Percentiles rank a stretch among this genome's conserved stretches.
phyloP scores from a whole-genome alignment of 140 eudicot species.

The Eryngium alpinum region DNA sequence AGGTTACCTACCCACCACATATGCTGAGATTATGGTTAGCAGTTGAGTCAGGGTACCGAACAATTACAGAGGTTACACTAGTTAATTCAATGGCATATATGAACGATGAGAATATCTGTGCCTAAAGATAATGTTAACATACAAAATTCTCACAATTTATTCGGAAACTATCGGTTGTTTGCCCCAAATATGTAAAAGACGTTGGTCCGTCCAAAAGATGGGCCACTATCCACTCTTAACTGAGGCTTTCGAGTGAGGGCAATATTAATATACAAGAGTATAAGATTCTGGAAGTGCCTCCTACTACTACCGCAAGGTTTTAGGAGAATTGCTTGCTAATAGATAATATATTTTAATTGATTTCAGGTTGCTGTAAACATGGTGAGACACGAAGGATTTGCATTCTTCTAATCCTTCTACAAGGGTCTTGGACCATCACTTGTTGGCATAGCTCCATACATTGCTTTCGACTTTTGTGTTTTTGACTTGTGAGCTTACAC shows the following conservation, averaged over 20 bases:
- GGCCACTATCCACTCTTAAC: too few species aligned
- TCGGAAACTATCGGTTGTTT: too few species aligned
- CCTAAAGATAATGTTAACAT: too few species aligned
- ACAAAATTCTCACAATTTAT: too few species aligned
- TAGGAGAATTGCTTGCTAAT: too few species aligned
- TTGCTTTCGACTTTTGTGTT: conserved; percentile 93
- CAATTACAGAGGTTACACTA: conserved; percentile 64
- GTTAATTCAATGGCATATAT: neutral
- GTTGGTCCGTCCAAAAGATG: too few species aligned
- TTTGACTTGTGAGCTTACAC: conserved; percentile 88
- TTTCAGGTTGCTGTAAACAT: conserved; percentile 76
- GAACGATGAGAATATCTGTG: neutral
- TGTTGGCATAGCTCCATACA: conserved; percentile 90
- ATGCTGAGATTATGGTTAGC: conserved; percentile 89
- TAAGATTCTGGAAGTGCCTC: too few species aligned
- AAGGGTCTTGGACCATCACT: conserved; percentile 94
- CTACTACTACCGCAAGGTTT: too few species aligned
- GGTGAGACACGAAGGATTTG: conserved; percentile 83
- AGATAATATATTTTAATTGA: neutral
- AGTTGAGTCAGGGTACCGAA: conserved; percentile 85
- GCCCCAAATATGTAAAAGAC: too few species aligned
- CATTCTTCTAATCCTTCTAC: conserved; percentile 76
- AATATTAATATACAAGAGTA: too few species aligned
- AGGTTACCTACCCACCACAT: conserved; percentile 96
- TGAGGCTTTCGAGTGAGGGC: too few species aligned